These are phyloP conservation scores for Wilhelminamyces savonicus DNA, from an alignment of 805 yeast genomes.

Conservation along the genomic window DNA sequence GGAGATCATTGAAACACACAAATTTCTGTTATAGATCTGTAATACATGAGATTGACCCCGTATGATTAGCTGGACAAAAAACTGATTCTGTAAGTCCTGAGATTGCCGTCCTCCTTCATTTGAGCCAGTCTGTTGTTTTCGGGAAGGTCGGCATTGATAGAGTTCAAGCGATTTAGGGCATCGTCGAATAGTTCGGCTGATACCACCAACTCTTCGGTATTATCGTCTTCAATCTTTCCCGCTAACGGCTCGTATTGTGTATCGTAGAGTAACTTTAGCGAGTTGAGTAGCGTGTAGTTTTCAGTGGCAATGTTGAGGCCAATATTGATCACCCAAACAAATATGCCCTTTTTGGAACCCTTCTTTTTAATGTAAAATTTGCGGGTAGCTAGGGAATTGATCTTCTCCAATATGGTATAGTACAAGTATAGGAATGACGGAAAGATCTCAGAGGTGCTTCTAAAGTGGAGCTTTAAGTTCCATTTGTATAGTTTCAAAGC, in stretches of 20 bases:
- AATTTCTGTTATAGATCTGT: not conserved
- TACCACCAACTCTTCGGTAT: conserved; percentile 2
- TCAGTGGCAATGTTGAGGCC: conserved; percentile 24
- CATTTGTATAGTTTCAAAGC: conserved; percentile 45
- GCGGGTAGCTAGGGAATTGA: conserved; percentile 32
- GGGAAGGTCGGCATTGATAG: conserved; percentile 5
- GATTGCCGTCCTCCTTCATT: conserved; percentile 5
- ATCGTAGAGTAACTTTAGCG: conserved; percentile 24
- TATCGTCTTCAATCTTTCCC: conserved; percentile 5
- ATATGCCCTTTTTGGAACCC: conserved; percentile 8
- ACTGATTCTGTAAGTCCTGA: conserved; percentile 14
- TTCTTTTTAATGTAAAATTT: conserved; percentile 17
- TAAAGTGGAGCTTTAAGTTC: conserved; percentile 34
- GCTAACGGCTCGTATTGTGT: no score
- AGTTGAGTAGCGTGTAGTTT: conserved; percentile 9
- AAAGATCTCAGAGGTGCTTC: conserved; percentile 7
- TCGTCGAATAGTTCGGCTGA: conserved; percentile 4
- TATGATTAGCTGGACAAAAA: conserved; percentile 12
- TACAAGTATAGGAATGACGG: conserved; percentile 13
- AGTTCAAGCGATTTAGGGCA: conserved; percentile 5
- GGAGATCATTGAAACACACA: conserved; percentile 17
- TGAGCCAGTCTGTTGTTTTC: conserved; percentile 1
- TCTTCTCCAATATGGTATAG: conserved; percentile 25
- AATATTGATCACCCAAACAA: conserved; percentile 31
- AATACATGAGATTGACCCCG: conserved; percentile 7